Percentiles rank a stretch among this genome's conserved stretches.
Conservation (phyloP, 2,329 filamentous ascomycete species). For the Epichloe glyceriae region DNA sequence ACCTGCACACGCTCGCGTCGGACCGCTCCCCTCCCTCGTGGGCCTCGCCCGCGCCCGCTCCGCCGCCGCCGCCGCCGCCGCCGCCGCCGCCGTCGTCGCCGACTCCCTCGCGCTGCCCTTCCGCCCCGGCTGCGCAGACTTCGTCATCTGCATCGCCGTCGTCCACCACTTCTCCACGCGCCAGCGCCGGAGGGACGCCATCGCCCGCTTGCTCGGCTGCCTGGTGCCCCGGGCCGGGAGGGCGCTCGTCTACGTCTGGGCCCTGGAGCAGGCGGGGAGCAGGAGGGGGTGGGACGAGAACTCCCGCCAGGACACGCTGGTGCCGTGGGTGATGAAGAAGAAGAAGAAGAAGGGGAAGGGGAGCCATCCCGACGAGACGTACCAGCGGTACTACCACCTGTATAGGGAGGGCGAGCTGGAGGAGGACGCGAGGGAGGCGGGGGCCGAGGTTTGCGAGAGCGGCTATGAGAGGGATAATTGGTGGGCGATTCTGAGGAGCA, state of each 20-base stretch:
- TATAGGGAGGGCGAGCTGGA: constrained; percentile 82
- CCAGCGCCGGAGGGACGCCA: constrained; percentile 57
- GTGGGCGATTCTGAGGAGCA: constrained; percentile 59
- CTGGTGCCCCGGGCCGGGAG: constrained; percentile 48
- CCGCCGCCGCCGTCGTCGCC: constrained; percentile 50
- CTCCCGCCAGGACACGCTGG: constrained; percentile 79
- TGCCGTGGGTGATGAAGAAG: constrained; percentile 74
- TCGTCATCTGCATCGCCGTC: constrained; percentile 88
- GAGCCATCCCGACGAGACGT: constrained; percentile 39
- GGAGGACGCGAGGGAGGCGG: constrained; percentile 58
- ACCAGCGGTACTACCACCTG: constrained; percentile 87
- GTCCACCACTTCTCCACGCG: constrained; percentile 83
- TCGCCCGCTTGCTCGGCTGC: constrained; percentile 56
- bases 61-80: constrained; percentile 30
- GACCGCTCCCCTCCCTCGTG: constrained; percentile 59
- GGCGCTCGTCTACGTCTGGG: constrained; percentile 86
- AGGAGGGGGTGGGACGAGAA: constrained; percentile 80
- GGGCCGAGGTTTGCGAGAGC: constrained; percentile 60
- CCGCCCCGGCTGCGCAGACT: constrained; percentile 48
- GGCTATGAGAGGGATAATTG: constrained; percentile 98
- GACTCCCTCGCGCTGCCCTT: constrained; percentile 80
- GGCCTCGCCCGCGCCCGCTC: constrained; percentile 28
- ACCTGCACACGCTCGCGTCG: constrained; percentile 69
- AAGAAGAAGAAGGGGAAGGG: constrained; percentile 11
- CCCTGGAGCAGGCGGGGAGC: constrained; percentile 78